phyloP scores from a whole-genome alignment of 257 asterid genomes.

The Eustoma russellianum region DNA sequence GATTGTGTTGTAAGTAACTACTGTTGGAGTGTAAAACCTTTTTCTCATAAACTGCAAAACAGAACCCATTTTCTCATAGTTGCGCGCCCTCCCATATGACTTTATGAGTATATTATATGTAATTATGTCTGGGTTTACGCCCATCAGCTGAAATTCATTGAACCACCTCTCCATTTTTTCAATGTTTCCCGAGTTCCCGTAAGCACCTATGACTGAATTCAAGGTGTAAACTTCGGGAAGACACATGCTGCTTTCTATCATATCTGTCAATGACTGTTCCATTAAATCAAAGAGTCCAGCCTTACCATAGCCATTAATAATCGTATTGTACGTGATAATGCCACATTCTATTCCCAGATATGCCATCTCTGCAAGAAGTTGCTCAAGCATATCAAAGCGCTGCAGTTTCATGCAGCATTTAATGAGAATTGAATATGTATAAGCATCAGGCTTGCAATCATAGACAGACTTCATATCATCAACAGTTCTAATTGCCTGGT shows the following conservation, averaged over 20 bases:
- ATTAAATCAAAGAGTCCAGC: constrained; percentile 50
- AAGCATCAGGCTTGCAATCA: constrained; percentile 69
- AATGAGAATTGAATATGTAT: constrained; percentile 67
- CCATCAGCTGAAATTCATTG: constrained; percentile 79
- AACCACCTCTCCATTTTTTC: constrained; percentile 84
- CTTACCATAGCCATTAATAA: constrained; percentile 87
- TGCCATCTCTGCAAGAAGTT: constrained; percentile 53
- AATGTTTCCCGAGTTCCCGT: constrained; percentile 54
- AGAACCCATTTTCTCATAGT: constrained; percentile 53
- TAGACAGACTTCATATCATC: constrained; percentile 51
- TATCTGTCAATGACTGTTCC: constrained; percentile 54
- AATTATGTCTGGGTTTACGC: constrained; percentile 60
- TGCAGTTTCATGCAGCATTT: constrained; percentile 50
- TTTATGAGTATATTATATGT: constrained; percentile 65
- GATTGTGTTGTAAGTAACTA: constrained; percentile 61
- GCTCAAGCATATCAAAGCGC: constrained; percentile 44
- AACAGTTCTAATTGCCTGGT: constrained; percentile 43
- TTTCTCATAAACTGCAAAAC: constrained; percentile 67
- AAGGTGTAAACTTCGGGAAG: constrained; percentile 68
- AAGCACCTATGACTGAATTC: constrained; percentile 73
- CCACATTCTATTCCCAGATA: constrained; percentile 48
- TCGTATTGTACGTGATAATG: constrained; percentile 51
- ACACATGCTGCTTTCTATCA: constrained; percentile 53
- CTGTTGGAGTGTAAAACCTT: constrained; percentile 64
- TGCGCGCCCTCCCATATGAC: constrained; percentile 54